A percentile compares a stretch with the other conserved stretches of the same genome.
phyloP scores from a whole-genome alignment of 23 red algal species.

The Cyanidioschyzon merolae region DNA sequence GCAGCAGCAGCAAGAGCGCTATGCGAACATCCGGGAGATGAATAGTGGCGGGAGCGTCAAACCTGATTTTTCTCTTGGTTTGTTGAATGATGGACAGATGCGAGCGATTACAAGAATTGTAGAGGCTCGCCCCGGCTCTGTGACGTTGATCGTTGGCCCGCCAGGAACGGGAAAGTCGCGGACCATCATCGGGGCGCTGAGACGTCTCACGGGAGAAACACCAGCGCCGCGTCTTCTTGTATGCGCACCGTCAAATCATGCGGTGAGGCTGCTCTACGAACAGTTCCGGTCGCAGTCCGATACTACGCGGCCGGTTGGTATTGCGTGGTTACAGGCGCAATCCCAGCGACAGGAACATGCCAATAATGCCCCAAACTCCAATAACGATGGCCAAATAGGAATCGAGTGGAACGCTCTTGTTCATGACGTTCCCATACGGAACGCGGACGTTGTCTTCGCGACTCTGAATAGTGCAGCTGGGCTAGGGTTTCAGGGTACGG shows the following conservation, averaged over 20 bases:
- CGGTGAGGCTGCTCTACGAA: constrained; percentile 63
- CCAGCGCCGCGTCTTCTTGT: constrained; percentile 65
- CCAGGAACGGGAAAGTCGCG: constrained; percentile 82
- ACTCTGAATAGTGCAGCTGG: constrained; percentile 63
- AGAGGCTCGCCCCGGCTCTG: not conserved
- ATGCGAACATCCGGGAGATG: too few relatives aligned
- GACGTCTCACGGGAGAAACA: constrained; percentile 45
- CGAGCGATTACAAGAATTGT: not conserved
- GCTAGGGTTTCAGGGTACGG: constrained; percentile 33
- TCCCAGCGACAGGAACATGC: constrained; percentile 27
- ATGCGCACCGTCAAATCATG: constrained; percentile 84
- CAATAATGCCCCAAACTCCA: constrained; percentile 9
- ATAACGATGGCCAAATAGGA: constrained; percentile 11
- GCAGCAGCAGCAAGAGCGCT: not conserved
- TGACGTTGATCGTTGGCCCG: constrained; percentile 27
- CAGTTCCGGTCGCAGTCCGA: constrained; percentile 46
- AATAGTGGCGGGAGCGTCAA: not conserved
- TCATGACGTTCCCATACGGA: constrained; percentile 31
- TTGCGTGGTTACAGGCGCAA: constrained; percentile 58
- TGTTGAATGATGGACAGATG: not conserved
- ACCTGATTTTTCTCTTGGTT: not conserved
- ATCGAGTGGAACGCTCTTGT: not conserved
- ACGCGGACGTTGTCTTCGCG: constrained; percentile 71
- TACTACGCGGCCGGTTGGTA: constrained; percentile 25
- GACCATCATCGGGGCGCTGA: constrained; percentile 47